These are phyloP conservation scores for Lenwebbia sp. DNA, from an alignment of 345 rosid genomes.

Conservation along the genomic window DNA sequence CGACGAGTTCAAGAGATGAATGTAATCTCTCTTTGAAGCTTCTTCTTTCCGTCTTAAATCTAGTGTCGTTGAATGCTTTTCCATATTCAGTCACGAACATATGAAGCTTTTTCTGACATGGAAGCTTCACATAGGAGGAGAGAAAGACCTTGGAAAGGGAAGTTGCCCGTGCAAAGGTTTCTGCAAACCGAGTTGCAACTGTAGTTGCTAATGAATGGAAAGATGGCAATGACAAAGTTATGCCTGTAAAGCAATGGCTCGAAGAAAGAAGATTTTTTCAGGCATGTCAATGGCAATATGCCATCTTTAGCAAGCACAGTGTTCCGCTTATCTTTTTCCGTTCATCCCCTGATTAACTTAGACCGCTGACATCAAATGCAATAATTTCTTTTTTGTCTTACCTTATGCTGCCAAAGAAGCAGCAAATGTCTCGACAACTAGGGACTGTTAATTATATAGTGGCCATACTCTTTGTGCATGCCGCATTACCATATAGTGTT, in stretches of 20 bases:
- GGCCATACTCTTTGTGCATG: neutral
- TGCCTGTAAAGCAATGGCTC: slow-evolving; percentile 45
- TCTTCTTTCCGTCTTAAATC: neutral
- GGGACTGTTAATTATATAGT: neutral
- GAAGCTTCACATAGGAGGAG: slow-evolving; percentile 24
- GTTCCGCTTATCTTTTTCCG: neutral
- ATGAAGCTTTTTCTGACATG: slow-evolving; percentile 8
- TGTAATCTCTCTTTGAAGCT: slow-evolving; percentile 7
- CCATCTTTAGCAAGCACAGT: neutral
- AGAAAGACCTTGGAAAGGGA: slow-evolving; percentile 35
- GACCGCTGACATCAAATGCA: neutral
- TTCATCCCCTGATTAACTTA: neutral
- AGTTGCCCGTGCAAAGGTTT: slow-evolving; percentile 39
- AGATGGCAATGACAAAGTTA: slow-evolving; percentile 41
- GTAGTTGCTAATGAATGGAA: slow-evolving; percentile 50
- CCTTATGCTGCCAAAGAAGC: neutral
- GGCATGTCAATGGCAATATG: slow-evolving; percentile 11
- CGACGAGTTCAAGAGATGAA: slow-evolving; percentile 41
- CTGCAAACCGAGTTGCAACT: slow-evolving; percentile 39
- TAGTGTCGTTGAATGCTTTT: neutral
- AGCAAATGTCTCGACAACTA: neutral
- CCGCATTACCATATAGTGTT: neutral
- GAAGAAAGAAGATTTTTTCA: slow-evolving; percentile 36
- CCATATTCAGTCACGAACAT: neutral
- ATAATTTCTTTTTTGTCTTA: neutral